Evolutionary conservation across 2,329 filamentous ascomycete genomes (phyloP).

Genomic region (Orbilia javanica): DNA sequence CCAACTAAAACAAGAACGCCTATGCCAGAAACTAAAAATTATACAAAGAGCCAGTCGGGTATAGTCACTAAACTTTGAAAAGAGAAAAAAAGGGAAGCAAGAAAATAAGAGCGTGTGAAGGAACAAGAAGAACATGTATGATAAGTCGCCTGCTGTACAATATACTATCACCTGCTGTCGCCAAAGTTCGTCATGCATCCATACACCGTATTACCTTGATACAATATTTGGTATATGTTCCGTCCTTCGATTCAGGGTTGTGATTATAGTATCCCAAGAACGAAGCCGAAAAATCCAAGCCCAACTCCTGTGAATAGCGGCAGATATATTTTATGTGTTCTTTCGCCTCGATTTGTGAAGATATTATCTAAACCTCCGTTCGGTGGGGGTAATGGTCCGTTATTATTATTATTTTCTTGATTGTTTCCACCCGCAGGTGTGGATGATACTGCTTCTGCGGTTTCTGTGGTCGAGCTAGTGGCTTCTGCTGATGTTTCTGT

Average conservation of each 20-base stretch:
- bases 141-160: background rate
- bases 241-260: background rate
- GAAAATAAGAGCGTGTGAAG: background rate
- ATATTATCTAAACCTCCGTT: slow-evolving; percentile 53
- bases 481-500: background rate
- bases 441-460: slow-evolving; percentile 13
- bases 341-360: slow-evolving; percentile 33
- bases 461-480: background rate
- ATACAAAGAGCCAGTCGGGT: slow-evolving; percentile 14
- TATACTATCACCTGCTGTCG: background rate
- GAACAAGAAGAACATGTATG: background rate
- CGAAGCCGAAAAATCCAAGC: slow-evolving; percentile 29
- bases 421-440: slow-evolving; percentile 4
- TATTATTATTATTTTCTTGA: slow-evolving; percentile 12
- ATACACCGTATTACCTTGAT: slow-evolving; percentile 5
- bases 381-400: slow-evolving; percentile 43
- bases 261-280: slow-evolving; percentile 35
- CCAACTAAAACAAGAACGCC: background rate
- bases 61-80: background rate
- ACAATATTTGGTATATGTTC: background rate
- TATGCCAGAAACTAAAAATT: slow-evolving; percentile 12
- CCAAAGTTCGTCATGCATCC: background rate
- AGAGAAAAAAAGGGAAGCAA: background rate
- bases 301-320: background rate
- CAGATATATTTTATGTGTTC: background rate